phyloP scores from a whole-genome alignment of 2,329 filamentous ascomycete species.

The Penicillium sp. region DNA sequence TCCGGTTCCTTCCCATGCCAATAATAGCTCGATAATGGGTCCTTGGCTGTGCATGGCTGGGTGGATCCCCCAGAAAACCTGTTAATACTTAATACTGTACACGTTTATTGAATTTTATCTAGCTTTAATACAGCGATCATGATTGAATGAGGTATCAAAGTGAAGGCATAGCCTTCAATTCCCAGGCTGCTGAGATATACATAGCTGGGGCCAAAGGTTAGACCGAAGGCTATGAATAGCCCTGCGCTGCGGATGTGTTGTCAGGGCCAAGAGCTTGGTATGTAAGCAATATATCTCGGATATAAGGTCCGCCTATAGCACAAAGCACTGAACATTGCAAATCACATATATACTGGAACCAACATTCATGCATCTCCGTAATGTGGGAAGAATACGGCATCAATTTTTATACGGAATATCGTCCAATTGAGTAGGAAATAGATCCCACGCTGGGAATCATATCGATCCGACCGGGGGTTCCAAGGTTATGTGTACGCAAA shows the following conservation, averaged over 20 bases:
- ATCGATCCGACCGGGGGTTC: conserved; percentile 7
- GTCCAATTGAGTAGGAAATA: conserved; percentile 8
- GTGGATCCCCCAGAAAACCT: conserved; percentile 14
- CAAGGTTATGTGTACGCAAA: not conserved
- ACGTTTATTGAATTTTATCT: not conserved
- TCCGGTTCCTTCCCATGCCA: conserved; percentile 23
- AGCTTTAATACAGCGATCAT: not conserved
- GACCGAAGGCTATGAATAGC: not conserved
- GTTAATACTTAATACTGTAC: not conserved
- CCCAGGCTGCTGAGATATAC: too few species aligned
- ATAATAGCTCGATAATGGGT: conserved; percentile 21
- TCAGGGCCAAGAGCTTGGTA: not conserved
- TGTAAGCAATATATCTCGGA: too few species aligned
- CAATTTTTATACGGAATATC: too few species aligned
- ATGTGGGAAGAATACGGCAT: too few species aligned
- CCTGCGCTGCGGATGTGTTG: not conserved
- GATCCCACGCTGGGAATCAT: conserved; percentile 10
- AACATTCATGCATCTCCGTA: too few species aligned
- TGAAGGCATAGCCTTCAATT: not conserved
- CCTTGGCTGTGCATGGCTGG: conserved; percentile 16
- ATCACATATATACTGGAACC: too few species aligned
- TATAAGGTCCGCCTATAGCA: not conserved
- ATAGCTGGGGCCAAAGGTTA: not conserved
- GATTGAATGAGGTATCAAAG: not conserved
- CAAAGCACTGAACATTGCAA: too few species aligned